Percentiles rank a stretch among this genome's conserved stretches.
Conservation (phyloP, 2,329 filamentous ascomycete species). For the Aschersonia sp. region DNA sequence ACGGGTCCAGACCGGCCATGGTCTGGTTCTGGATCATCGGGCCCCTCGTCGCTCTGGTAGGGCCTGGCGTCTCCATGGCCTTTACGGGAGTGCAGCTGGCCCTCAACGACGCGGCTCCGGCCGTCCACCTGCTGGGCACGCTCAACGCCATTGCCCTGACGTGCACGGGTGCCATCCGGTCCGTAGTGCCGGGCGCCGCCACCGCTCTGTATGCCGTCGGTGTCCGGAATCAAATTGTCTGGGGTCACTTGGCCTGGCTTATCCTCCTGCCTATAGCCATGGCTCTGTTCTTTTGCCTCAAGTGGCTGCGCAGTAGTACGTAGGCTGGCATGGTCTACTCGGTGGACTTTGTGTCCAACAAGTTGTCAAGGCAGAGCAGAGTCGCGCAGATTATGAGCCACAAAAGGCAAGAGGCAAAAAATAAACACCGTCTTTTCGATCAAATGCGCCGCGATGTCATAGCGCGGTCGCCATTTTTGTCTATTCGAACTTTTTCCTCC, state of each 20-base stretch:
- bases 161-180: constrained; percentile 42
- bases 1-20: constrained; percentile 19
- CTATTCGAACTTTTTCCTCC: no score
- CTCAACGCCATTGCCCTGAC: constrained; percentile 52
- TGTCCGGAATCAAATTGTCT: constrained; percentile 42
- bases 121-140: constrained; percentile 47
- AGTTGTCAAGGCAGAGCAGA: no score
- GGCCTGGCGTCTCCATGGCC: constrained; percentile 50
- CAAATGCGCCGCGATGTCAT: no score
- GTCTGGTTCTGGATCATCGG: constrained; percentile 40
- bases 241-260: constrained; percentile 37
- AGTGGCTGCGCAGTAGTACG: constrained; percentile 11
- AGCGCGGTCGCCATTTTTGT: no score
- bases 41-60: constrained; percentile 30
- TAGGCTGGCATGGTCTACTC: no score
- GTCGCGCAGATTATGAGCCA: no score
- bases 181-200: constrained; percentile 51
- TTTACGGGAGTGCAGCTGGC: constrained; percentile 60
- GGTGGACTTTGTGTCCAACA: no score
- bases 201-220: constrained; percentile 55
- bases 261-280: constrained; percentile 17
- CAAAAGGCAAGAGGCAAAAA: no score
- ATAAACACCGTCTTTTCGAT: no score
- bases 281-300: constrained; percentile 11
- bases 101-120: constrained; percentile 59